A percentile compares a stretch with the other conserved stretches of the same genome.
These are phyloP conservation scores for Cercospora nicotianae DNA, from an alignment of 2,329 filamentous ascomycete species.

Conservation along the genomic window DNA sequence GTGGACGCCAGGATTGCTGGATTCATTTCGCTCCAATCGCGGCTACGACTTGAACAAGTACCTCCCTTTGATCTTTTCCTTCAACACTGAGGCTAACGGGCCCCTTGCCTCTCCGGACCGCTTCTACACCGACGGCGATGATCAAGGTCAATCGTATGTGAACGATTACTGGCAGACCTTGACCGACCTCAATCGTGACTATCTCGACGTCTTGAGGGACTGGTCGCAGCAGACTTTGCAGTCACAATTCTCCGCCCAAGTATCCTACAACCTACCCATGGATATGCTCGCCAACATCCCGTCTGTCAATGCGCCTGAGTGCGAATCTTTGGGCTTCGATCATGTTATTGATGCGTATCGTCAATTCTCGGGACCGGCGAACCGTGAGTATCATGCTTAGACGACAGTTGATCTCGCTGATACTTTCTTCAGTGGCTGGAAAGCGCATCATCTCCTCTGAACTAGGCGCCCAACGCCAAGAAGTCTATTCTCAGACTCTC, in stretches of 20 bases:
- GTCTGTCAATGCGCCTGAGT: constrained; percentile 38
- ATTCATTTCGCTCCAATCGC: constrained; percentile 28
- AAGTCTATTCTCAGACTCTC: constrained; percentile 35
- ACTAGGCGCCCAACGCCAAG: constrained; percentile 34
- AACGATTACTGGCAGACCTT: constrained; percentile 38
- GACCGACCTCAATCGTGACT: constrained; percentile 36
- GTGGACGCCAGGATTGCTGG: constrained; percentile 33
- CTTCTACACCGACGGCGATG: constrained; percentile 30
- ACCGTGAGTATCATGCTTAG: constrained; percentile 21
- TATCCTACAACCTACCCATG: constrained; percentile 40
- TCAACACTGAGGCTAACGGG: constrained; percentile 27
- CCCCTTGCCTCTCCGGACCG: constrained; percentile 28
- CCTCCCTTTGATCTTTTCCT: constrained; percentile 35
- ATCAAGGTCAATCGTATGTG: constrained; percentile 28
- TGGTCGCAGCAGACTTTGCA: constrained; percentile 34
- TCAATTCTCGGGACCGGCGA: constrained; percentile 39
- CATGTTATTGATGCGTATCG: constrained; percentile 39
- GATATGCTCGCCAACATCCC: constrained; percentile 38
- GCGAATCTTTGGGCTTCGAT: constrained; percentile 39
- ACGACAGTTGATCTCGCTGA: neutral
- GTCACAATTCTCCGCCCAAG: constrained; percentile 36
- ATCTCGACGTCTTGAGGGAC: constrained; percentile 32
- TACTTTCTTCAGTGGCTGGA: constrained; percentile 25
- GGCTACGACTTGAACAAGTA: constrained; percentile 38
- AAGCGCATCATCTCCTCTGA: constrained; percentile 39